Base-by-base conservation (phyloP, 1,139 yeast genomes). In the Yamadazyma conglobata region DNA sequence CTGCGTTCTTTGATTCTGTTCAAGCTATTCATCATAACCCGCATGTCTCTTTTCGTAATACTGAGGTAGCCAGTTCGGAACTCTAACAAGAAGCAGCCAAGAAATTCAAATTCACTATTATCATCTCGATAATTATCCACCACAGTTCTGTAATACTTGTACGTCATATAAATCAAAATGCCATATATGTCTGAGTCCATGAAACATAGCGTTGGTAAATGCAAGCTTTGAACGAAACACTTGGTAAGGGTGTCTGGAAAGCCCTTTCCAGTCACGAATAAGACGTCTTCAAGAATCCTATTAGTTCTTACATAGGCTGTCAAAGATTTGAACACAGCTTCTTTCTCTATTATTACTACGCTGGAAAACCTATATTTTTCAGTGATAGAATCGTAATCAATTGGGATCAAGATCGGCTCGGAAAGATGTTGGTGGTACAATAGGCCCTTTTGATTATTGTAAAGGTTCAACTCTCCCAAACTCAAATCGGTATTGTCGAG, bases 121-220 rank as follows among this genome's bases (percentile, higher is more conserved):
- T 22, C 8, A 6, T 9, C 8, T 6, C 6, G 15, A 22, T 10
- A 7, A n/a, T n/a, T n/a, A n/a, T n/a, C n/a, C n/a, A n/a, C n/a
- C n/a, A n/a, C n/a, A n/a, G n/a, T n/a, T n/a, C n/a, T n/a, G n/a
- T n/a, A n/a, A n/a, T n/a, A n/a, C 33, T 54, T 56, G 35, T 53
- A 64, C 18, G 54, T 69, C 20, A 64, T 57, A 40, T 72, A 63
- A 12, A 85, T 85, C 42, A 70, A 66, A 6, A 82, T 48, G 0
- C 95, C 95, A 52, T 79, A 76, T 1, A 86, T 77, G 48, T 85
- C 95, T 5, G 85, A 72, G 52, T 67, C 73, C 35, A 64, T 56
- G 38, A 65, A 65, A 0, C 52, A 63, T 10, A 48, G 26, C 3
- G 56, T 73, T 72, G 31, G 77, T 64, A 17, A 67, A 15, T 47